Base-by-base conservation (phyloP, 768 basidiomycete species). In the Agaricus bisporus region DNA sequence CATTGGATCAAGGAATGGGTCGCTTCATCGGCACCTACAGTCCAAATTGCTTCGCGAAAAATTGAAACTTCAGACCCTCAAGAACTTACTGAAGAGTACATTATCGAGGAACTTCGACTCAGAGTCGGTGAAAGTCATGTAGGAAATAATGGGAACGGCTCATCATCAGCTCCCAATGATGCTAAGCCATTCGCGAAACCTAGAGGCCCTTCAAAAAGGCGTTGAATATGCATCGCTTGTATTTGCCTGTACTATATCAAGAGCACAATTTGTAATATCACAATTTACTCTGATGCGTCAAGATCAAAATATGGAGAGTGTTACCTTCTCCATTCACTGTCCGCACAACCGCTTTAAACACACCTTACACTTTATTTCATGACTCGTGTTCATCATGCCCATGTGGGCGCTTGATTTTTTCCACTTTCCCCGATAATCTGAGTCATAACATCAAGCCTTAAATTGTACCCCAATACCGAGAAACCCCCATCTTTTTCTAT, bases 41-140 rank as follows among this genome's bases (percentile, higher is more conserved):
- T 74, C 8, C 56, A 60, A 20, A 56, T 83, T 11, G 73, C 76
- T 2, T 60, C 78, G 15, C 78, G 80, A 61, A 95, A 82, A 73
- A 74, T 95, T 50, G 90, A 95, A 64, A 95, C 90, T 0, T 88
- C 89, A 0, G 85, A 91, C 59, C 86, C 90, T 0, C 57, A 60
- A 14, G 93, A 95, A 61, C 59, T 97, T 12, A 77, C 83, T 36
- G 85, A 83, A 60, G 68, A 69, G 0, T 86, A 76, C 61, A 66
- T 97, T 50, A 76, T 71, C 53, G 65, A 74, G 10, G 83, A 86
- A 59, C 72, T 95, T 18, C 76, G 74, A 5, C 58, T 75, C 12
- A 41, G 50, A 36, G 48, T 2, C 36, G 7, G 35, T 20, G 18
- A 28, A 36, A 20, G 25, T 15, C 20, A 10, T 18, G 25, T 29